Conservation (phyloP, 352 stramenopile genomes). For the Phytophthora macrochlamydospora region DNA sequence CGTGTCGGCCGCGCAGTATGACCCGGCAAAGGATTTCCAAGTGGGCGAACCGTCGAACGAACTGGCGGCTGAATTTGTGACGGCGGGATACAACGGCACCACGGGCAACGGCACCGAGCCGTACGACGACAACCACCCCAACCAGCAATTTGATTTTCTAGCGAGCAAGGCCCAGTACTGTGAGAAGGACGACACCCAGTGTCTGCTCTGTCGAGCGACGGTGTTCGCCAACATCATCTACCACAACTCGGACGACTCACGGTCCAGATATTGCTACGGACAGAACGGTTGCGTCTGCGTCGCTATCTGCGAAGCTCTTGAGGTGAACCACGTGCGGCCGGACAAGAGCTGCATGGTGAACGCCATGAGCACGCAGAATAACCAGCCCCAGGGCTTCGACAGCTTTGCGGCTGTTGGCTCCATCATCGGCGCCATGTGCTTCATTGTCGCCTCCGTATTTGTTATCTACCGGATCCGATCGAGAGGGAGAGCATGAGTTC, state of each 20-base stretch:
- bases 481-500: constrained; percentile 27
- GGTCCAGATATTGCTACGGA: constrained; percentile 42
- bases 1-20: constrained; percentile 8
- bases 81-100: constrained; percentile 17
- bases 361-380: constrained; percentile 36
- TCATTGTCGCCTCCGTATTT: constrained; percentile 52
- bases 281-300: constrained; percentile 49
- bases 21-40: constrained; percentile 37
- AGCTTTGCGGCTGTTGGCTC: constrained; percentile 38
- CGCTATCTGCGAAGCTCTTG: constrained; percentile 42
- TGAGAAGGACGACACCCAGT: constrained; percentile 41
- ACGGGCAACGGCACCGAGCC: constrained; percentile 16
- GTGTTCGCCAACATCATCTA: constrained; percentile 50
- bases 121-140: constrained; percentile 7
- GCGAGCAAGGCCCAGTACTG: constrained; percentile 41
- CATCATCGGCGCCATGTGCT: constrained; percentile 49
- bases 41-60: constrained; percentile 30
- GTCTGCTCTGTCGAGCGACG: constrained; percentile 34
- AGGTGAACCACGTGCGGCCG: constrained; percentile 17
- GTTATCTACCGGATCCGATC: constrained; percentile 57
- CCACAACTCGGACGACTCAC: constrained; percentile 36
- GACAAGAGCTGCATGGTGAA: constrained; percentile 42
- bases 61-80: constrained; percentile 27
- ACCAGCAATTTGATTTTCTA: constrained; percentile 38
- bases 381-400: constrained; percentile 7